These are phyloP conservation scores for Phellinidium pouzarii DNA, from an alignment of 1,284 basidiomycete genomes.

Conservation along the genomic window DNA sequence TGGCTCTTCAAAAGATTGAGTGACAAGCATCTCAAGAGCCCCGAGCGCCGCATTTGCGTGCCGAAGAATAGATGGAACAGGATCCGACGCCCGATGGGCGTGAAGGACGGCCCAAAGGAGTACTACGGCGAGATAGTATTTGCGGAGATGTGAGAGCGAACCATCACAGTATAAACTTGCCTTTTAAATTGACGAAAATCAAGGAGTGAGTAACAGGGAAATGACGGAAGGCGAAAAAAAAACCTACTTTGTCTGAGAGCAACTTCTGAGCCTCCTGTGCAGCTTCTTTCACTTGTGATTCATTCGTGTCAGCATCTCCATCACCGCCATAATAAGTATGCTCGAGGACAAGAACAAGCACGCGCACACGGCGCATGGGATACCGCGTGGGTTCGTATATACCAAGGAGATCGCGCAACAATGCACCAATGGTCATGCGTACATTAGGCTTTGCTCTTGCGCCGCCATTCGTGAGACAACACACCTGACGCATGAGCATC, in stretches of 20 bases:
- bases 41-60: not conserved
- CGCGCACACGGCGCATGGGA: constrained; percentile 49
- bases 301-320: constrained; percentile 23
- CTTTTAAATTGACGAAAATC: not conserved
- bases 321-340: constrained; percentile 38
- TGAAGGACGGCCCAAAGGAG: constrained; percentile 9
- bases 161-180: constrained; percentile 3
- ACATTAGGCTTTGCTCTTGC: constrained; percentile 46
- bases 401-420: constrained; percentile 44
- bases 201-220: not conserved
- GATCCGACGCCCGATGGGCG: constrained; percentile 6
- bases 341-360: constrained; percentile 46
- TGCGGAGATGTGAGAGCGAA: constrained; percentile 2
- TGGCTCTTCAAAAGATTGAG: not conserved
- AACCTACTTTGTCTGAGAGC: constrained; percentile 12
- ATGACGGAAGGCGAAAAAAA: no score
- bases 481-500: constrained; percentile 55
- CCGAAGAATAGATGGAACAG: not conserved
- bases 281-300: constrained; percentile 30
- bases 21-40: not conserved
- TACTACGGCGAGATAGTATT: not conserved
- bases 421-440: constrained; percentile 29
- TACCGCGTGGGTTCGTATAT: constrained; percentile 41
- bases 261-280: constrained; percentile 31
- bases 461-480: constrained; percentile 42